Percentiles rank a stretch among this genome's conserved stretches.
These are phyloP conservation scores for Podospora appendiculata DNA, from an alignment of 495 filamentous ascomycete genomes.

Conservation along the genomic window DNA sequence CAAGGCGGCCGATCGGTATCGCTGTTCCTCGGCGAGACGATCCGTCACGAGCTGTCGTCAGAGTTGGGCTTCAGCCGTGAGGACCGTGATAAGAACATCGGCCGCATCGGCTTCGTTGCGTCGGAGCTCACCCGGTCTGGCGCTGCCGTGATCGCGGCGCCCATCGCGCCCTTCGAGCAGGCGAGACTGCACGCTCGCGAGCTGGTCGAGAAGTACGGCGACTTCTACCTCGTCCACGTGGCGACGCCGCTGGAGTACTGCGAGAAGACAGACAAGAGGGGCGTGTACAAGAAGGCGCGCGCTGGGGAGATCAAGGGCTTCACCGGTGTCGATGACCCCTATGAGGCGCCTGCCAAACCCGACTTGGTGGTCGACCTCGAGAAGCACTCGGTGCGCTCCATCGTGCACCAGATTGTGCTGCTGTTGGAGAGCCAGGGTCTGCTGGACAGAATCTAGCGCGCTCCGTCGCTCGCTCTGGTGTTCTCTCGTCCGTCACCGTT, in stretches of 20 bases:
- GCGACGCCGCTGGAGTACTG: slow-evolving; percentile 84
- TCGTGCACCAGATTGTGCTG: slow-evolving; percentile 94
- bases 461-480: not conserved
- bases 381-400: slow-evolving; percentile 81
- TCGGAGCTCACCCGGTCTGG: slow-evolving; percentile 88
- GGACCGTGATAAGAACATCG: slow-evolving; percentile 93
- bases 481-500: no score
- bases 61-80: slow-evolving; percentile 92
- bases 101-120: slow-evolving; percentile 92
- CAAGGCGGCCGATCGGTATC: slow-evolving; percentile 93
- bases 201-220: slow-evolving; percentile 76
- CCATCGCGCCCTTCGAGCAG: slow-evolving; percentile 89
- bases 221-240: slow-evolving; percentile 92
- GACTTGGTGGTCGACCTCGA: slow-evolving; percentile 78
- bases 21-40: slow-evolving; percentile 88
- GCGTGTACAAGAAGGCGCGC: slow-evolving; percentile 80
- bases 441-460: slow-evolving; percentile 47
- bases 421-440: slow-evolving; percentile 87
- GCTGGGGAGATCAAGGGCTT: slow-evolving; percentile 94
- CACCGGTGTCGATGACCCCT: slow-evolving; percentile 97
- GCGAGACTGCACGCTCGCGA: slow-evolving; percentile 70
- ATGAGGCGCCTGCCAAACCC: slow-evolving; percentile 76
- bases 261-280: slow-evolving; percentile 91
- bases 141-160: slow-evolving; percentile 91
- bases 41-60: slow-evolving; percentile 84